Base-by-base conservation (phyloP, 495 filamentous ascomycete species). In the Ramalina intermedia region DNA sequence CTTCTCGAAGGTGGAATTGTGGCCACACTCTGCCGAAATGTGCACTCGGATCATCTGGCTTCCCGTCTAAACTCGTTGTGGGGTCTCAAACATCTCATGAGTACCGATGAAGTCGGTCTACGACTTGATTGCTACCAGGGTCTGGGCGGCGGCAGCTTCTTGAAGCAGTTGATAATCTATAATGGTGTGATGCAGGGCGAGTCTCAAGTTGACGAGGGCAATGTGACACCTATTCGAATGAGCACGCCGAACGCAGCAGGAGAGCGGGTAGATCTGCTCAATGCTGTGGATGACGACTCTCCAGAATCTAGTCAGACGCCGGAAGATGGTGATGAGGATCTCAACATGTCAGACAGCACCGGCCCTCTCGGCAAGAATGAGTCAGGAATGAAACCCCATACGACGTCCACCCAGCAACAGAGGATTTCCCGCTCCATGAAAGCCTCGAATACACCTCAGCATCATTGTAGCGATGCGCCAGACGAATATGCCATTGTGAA, bases 71-170 rank as follows among this genome's bases (percentile, higher is more conserved):
- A 87, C 52, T 84, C 87, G 8, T 63, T 98, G 9, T 96, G 91
- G 91, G 87, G 87, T 17, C 69, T 98, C 41, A 96, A 96, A 58
- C 85, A 95, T 63, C 65, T 95, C 26, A 81, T 91, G 6, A 70
- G 78, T 39, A 73, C 74, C 26, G 74, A 82, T 1, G 67, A 74
- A 20, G 78, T 79, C 42, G 75, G 81, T 14, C 68, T 83, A 45
- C 91, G 89, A 64, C 80, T 80, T 55, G 74, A 72, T 41, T 80
- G 84, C 41, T 66, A 96, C 21, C 78, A 90, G 40, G 81, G 84
- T 49, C 69, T 96, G 4, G 78, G 78, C 8, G 73, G 84, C 1
- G 29, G 33, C 6, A 78, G 75, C 16, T 94, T 85, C 85, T 74
- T 96, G 29, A 73, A 89, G 51, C 76, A 79, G 35, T 65, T 90